phyloP scores from a whole-genome alignment of 1,284 basidiomycete genomes.

The Trametes sp. region DNA sequence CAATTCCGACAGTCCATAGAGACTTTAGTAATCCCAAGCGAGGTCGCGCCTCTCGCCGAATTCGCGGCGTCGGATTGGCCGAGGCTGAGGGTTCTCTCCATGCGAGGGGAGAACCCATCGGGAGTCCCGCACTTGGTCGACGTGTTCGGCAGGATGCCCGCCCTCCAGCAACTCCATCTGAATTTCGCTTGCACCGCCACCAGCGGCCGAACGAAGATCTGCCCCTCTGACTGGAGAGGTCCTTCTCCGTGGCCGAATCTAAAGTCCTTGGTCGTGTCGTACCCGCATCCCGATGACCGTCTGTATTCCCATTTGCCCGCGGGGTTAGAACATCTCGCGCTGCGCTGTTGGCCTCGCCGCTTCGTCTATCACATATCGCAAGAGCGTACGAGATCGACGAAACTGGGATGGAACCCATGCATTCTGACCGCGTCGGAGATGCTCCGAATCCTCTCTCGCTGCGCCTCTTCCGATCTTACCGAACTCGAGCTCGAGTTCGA shows the following conservation, averaged over 20 bases:
- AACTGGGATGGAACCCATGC: neutral
- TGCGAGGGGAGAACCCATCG: neutral
- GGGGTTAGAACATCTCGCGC: neutral
- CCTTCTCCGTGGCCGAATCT: slow-evolving; percentile 2
- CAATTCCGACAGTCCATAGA: neutral
- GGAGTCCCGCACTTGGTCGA: neutral
- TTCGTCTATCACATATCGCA: neutral
- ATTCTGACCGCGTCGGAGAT: slow-evolving; percentile 1
- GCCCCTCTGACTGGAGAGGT: neutral
- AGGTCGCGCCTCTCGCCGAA: neutral
- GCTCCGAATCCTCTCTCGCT: neutral
- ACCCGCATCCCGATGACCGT: slow-evolving; percentile 3
- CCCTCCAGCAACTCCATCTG: neutral
- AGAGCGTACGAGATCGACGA: neutral
- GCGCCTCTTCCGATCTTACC: neutral
- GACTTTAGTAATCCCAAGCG: neutral
- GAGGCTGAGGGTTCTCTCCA: neutral
- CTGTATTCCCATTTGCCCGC: slow-evolving; percentile 5
- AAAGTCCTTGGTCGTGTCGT: neutral
- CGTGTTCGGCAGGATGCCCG: neutral
- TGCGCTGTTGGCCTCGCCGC: slow-evolving; percentile 13
- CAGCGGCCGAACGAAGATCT: neutral
- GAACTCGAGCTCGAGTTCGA: slow-evolving; percentile 9
- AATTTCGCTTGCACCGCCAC: neutral
- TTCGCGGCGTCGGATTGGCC: neutral